Base-by-base conservation (phyloP, 148 eudicot species). In the Fagopyrum tataricum region DNA sequence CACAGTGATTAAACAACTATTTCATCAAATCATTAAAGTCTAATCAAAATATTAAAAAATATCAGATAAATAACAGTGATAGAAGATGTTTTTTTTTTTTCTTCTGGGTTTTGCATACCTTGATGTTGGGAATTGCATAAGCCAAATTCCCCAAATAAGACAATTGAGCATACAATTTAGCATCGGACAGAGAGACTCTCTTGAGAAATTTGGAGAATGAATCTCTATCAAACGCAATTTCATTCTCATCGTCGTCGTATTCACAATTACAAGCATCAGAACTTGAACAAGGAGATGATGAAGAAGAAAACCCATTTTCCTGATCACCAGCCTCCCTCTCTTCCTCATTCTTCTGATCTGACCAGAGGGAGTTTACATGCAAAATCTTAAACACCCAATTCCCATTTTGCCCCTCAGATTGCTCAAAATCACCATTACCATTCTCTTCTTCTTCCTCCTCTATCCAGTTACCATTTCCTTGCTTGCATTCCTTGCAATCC, bases 361-460 rank as follows among this genome's bases (percentile, higher is more conserved):
- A 80, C 91, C 92, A 82, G 12, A 84, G 73, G 9, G 93, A 83
- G 81, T 79, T 81, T 5, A 91, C 88, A 74, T 78, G 89, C 70
- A 95, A 82, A 77, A 95, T 84, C 84, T 90, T 92, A 73, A 82
- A 76, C 8, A 92, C 97, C 99, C 97, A 92, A 81, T 86, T 95
- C 83, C 84, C 90, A 76, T 82, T 79, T 52, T 77, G 68, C 79
- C 78, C 77, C 51, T 79, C 79, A 15, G 40, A 55, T 9, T 66
- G 62, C 53, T 10, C 46, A 46, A 41, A 55, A 26, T 73, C 49
- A 67, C 64, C 77, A 40, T 74, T 75, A 48, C 21, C 61, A 2
- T 73, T 72, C 59, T 64, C 73, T 0, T 17, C 71, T 13, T 67
- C 79, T 66, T 44, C 67, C 76, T 43, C 44, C 61, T 44, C 75